These are phyloP conservation scores for Porogramme epimiltina DNA, from an alignment of 1,284 basidiomycete genomes.

Conservation along the genomic window DNA sequence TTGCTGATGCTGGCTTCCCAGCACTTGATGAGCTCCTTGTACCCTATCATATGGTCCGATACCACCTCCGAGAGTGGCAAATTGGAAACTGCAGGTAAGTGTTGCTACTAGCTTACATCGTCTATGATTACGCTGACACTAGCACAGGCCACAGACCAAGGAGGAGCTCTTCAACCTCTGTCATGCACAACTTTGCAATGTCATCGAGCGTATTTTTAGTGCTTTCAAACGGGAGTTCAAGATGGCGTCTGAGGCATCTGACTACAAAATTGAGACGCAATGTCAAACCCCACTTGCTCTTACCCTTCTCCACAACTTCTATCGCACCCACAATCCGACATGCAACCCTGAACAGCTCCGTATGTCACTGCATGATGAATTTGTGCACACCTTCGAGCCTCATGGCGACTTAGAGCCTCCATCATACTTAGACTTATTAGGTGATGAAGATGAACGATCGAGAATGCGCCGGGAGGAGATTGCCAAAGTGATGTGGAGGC, in stretches of 20 bases:
- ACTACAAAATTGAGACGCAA: conserved; percentile 24
- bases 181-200: conserved; percentile 39
- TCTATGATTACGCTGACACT: not conserved
- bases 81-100: conserved; percentile 21
- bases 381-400: conserved; percentile 9
- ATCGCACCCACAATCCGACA: conserved; percentile 22
- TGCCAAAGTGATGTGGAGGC: conserved; percentile 33
- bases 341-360: conserved; percentile 1
- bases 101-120: conserved; percentile 1
- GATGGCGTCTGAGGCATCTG: conserved; percentile 10
- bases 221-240: conserved; percentile 33
- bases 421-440: too few species aligned
- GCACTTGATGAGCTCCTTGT: conserved; percentile 32
- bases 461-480: conserved; percentile 25
- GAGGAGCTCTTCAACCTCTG: conserved; percentile 44
- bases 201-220: conserved; percentile 45
- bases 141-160: conserved; percentile 34
- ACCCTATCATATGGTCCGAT: conserved; percentile 35
- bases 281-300: conserved; percentile 21
- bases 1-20: conserved; percentile 37
- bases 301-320: conserved; percentile 28
- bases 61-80: conserved; percentile 40
- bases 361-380: not conserved
- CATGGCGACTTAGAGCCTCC: too few species aligned
- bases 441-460: too few species aligned